These are phyloP conservation scores for Cucurbitaria berberidis DNA, from an alignment of 2,329 filamentous ascomycete genomes.

Conservation along the genomic window DNA sequence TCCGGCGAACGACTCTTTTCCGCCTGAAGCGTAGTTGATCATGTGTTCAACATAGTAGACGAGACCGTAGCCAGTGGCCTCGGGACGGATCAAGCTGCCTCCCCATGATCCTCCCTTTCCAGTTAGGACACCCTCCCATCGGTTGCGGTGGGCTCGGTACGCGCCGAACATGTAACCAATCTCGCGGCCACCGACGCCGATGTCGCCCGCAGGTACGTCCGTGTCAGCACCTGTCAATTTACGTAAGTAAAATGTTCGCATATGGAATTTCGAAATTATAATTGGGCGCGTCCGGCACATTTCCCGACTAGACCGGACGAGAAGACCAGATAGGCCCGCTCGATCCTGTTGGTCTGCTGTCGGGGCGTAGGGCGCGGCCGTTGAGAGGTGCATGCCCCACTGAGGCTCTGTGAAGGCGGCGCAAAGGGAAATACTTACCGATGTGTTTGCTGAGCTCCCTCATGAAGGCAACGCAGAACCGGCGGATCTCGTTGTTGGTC, in stretches of 20 bases:
- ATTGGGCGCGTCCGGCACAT: constrained; percentile 7
- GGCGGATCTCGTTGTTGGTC: constrained; percentile 94
- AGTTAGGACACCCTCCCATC: constrained; percentile 94
- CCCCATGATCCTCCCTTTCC: constrained; percentile 95
- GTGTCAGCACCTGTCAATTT: constrained; percentile 71
- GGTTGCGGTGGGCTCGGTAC: constrained; percentile 86
- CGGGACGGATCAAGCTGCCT: constrained; percentile 89
- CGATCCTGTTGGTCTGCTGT: constrained; percentile 20
- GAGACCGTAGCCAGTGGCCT: constrained; percentile 95
- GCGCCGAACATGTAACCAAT: constrained; percentile 94
- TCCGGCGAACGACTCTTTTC: constrained; percentile 82
- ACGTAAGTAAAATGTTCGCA: constrained; percentile 50
- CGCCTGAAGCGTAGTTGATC: constrained; percentile 78
- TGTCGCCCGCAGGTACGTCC: constrained; percentile 95
- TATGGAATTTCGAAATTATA: constrained; percentile 7
- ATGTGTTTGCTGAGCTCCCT: constrained; percentile 94
- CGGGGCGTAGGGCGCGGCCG: constrained; percentile 19
- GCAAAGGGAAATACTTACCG: constrained; percentile 32
- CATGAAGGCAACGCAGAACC: constrained; percentile 98
- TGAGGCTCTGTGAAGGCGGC: constrained; percentile 8
- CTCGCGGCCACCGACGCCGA: constrained; percentile 90
- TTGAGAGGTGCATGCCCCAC: constrained; percentile 20
- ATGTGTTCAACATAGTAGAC: constrained; percentile 68
- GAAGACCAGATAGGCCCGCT: constrained; percentile 19
- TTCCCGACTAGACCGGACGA: constrained; percentile 14